Conservation (phyloP, 805 yeast species). For the Brettanomyces naardenensis region DNA sequence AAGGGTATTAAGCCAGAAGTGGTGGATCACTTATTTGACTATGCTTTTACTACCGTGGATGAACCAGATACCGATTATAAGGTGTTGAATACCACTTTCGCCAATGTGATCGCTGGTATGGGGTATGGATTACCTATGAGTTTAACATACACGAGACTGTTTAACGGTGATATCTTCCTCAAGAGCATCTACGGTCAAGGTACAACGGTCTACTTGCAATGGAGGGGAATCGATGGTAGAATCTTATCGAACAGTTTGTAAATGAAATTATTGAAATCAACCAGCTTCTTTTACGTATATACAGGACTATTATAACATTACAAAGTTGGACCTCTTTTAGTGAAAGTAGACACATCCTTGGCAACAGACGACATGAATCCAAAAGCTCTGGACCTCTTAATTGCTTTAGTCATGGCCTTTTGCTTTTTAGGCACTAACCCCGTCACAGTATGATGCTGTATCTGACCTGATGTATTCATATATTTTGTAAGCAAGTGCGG, state of each 20-base stretch:
- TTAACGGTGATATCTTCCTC: constrained; percentile 61
- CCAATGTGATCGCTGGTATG: constrained; percentile 78
- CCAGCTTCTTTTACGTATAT: no score
- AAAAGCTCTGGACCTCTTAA: constrained; percentile 70
- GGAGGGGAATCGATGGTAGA: constrained; percentile 28
- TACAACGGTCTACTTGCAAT: constrained; percentile 61
- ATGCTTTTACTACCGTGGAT: constrained; percentile 77
- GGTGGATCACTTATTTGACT: constrained; percentile 68
- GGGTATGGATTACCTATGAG: constrained; percentile 92
- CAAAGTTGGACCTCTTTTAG: constrained; percentile 24
- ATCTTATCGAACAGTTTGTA: constrained; percentile 1
- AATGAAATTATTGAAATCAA: no score
- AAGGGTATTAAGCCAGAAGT: constrained; percentile 74
- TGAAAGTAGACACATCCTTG: constrained; percentile 39
- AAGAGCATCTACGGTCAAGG: constrained; percentile 75
- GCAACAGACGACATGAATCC: constrained; percentile 78
- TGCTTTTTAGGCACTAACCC: constrained; percentile 65
- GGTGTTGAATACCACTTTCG: constrained; percentile 51
- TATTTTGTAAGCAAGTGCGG: constrained; percentile 64
- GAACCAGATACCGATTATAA: constrained; percentile 41
- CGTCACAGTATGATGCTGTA: constrained; percentile 62
- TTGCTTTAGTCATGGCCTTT: constrained; percentile 62
- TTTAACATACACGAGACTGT: constrained; percentile 62
- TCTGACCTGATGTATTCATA: constrained; percentile 66
- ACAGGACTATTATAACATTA: constrained; percentile 6